A percentile compares a stretch with the other conserved stretches of the same genome.
These are phyloP conservation scores for Croton laevigatus DNA, from an alignment of 441 rosid species.

Conservation along the genomic window DNA sequence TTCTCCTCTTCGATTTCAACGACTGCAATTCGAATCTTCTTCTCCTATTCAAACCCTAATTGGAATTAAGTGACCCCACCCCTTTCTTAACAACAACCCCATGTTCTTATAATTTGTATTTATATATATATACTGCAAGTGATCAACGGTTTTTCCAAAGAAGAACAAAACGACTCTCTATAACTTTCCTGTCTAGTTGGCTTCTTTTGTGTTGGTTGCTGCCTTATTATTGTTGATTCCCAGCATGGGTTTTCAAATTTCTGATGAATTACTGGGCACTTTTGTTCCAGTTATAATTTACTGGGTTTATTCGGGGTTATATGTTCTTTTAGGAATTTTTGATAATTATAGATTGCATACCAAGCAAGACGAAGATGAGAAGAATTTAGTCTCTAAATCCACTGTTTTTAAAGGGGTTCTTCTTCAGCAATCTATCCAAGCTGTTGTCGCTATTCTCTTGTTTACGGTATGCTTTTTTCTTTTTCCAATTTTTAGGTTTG, in stretches of 20 bases:
- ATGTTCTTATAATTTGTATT: not conserved
- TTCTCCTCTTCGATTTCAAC: constrained; percentile 4
- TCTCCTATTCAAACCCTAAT: constrained; percentile 16
- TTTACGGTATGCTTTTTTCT: constrained; percentile 42
- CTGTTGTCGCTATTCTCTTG: constrained; percentile 68
- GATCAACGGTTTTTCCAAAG: not conserved
- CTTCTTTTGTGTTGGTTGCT: not conserved
- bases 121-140: not conserved
- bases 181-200: not conserved
- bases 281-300: constrained; percentile 65
- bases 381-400: constrained; percentile 69
- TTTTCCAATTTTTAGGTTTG: not conserved
- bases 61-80: constrained; percentile 1
- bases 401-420: constrained; percentile 75
- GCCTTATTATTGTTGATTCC: not conserved
- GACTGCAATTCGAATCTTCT: constrained; percentile 1
- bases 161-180: not conserved
- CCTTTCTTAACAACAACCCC: not conserved
- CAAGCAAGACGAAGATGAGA: constrained; percentile 67
- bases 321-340: constrained; percentile 45
- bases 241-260: constrained; percentile 48
- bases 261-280: constrained; percentile 78
- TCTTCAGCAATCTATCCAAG: constrained; percentile 75
- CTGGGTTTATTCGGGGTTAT: constrained; percentile 84
- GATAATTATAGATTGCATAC: constrained; percentile 74